Base-by-base conservation (phyloP, 176 grass and related monocot genomes). In the Pontederia crassipes region DNA sequence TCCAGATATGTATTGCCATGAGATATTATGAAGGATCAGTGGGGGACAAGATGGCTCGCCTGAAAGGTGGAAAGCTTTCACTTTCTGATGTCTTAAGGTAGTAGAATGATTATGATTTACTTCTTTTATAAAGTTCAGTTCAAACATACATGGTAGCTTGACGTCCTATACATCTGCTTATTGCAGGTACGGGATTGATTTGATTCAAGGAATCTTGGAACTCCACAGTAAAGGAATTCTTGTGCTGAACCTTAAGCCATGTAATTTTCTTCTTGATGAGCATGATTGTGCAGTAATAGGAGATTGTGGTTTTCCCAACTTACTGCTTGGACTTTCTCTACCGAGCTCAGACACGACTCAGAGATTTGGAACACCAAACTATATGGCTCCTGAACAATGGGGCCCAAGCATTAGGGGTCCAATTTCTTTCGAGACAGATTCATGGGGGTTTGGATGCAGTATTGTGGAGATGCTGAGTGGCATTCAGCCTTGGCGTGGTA, bases 351-450 rank as follows among this genome's bases (percentile, higher is more conserved):
- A 98, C 49, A 66, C 88, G 58, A 70, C 83, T 58, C 87, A 92
- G 63, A 74, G 87, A 70, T 74, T 92, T 46, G 93, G 93, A 16
- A 88, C 93, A 68, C 88, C 87, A 67, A 92, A 88, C 77, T 92
- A 98, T 54, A 98, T 98, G 93, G 84, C 93, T 50, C 93, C 93
- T 52, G 93, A 98, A 70, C 93, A 98, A 71, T 92, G 87, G 87
- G 70, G 89, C 60, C 93, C 93, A 61, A 84, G 70, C 55, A 83
- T 89, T 45, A 81, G 88, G 32, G 93, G 93, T 27, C 87, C 87
- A 0, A 77, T 98, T 73, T 83, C 84, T 78, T 86, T 76, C 47
- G 87, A 97, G 59, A 85, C 84, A 26, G 93, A 98, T 59, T 83
- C 84, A 69, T 98, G 93, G 93, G 72, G 84, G 67, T 88, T 98